These are phyloP conservation scores for Pseudogymnoascus sp. DNA, from an alignment of 2,329 filamentous ascomycete species.

Conservation along the genomic window DNA sequence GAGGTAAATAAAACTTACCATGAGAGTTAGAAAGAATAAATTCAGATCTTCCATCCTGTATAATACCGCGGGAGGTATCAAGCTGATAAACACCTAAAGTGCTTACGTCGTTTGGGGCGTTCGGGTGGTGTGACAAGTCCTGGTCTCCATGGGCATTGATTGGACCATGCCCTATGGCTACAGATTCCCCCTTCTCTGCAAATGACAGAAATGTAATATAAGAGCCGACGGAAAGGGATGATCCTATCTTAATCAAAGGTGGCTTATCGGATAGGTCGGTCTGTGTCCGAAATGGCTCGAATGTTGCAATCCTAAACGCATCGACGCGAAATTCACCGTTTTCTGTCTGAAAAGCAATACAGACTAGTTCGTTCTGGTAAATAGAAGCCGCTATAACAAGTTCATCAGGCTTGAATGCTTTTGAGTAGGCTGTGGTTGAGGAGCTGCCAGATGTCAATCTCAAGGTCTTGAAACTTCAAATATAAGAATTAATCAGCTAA, in stretches of 20 bases:
- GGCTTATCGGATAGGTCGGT: not conserved
- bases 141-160: not conserved
- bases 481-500: not conserved
- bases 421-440: not conserved
- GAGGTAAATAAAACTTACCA: not conserved
- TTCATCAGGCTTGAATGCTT: not conserved
- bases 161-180: not conserved
- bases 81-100: not conserved
- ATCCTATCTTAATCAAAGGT: not conserved
- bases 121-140: not conserved
- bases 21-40: not conserved
- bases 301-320: not conserved
- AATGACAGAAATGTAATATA: not conserved
- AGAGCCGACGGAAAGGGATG: not conserved
- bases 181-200: not conserved
- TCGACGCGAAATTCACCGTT: not conserved
- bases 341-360: constrained; percentile 3
- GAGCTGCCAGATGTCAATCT: not conserved
- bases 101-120: not conserved
- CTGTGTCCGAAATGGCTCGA: not conserved
- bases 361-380: not conserved
- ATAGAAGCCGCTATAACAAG: constrained; percentile 9
- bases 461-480: not conserved
- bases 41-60: not conserved
- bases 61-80: not conserved